Evolutionary conservation across 768 basidiomycete genomes (phyloP), one percentile per base, ranked within the genome.

Genomic region (Termitomyces heimii): DNA sequence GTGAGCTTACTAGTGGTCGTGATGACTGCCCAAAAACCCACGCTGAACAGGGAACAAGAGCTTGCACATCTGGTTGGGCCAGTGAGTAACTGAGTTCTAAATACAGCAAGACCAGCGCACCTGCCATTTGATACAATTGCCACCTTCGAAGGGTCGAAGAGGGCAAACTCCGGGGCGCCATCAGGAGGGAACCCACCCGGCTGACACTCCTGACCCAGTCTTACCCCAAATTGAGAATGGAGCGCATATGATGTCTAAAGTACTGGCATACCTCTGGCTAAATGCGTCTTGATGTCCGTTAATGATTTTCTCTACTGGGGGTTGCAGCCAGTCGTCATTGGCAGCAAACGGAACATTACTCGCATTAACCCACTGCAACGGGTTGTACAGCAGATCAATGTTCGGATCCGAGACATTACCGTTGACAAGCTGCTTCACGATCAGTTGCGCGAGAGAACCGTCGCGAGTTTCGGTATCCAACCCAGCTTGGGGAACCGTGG

Each of bases 81-180:
- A 55, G 40, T 48, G 49, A 46, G 53, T 45, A 29, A 39, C 24
- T 31, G n/a, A 44, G 7, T 57, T 51, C 40, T 53, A 35, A 37
- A 37, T 26, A 29, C n/a, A 42, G 44, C 29, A 3, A 37, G 28
- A 35, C 22, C 24, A 39, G 44, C 63, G 32, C 61, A 76, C 77
- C 77, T 70, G 58, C 83, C 83, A 64, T 85, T 85, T 12, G 76
- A 79, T n/a, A 85, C 68, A 51, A 85, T 82, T 14, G 74, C 75
- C 4, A 82, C 71, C 55, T 81, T 75, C 60, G 73, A 68, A 5
- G 78, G 68, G 29, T 78, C 70, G 63, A 85, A 85, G 18, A 86
- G 68, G 26, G 70, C 74, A 40, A 72, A 65, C 6, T 68, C 63
- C 5, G 83, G 82, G 43, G 78, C 70, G 28, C 63, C 46, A 26